Base-by-base conservation (phyloP, 2,329 filamentous ascomycete species). In the Claviceps sp. region DNA sequence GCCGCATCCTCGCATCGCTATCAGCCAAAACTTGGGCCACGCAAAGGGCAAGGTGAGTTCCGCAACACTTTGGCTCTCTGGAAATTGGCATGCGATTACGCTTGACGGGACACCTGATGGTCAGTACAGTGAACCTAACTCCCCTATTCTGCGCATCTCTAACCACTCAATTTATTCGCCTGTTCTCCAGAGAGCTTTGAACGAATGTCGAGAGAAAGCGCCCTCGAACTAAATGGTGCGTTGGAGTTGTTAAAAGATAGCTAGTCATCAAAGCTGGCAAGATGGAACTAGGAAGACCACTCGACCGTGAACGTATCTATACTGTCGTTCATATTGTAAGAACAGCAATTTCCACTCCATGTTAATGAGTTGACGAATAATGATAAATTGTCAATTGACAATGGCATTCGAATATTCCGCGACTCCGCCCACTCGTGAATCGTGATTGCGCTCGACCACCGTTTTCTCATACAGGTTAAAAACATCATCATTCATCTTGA, bases 1-100 rank as follows among this genome's bases (percentile, higher is more conserved):
- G 30, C 46, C 53, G 14, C 30, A 56, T 49, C 56, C 56, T 50
- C 55, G 54, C 18, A 54, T 58, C 18, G 48, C 54, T 8, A 54
- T 58, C 13, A 11, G 6, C 47, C 53, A 50, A 54, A 53, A 55
- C 16, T 18, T 58, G 46, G 52, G 49, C 38, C 48, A 42, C 8
- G 8, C 18, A 3, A 8, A 42, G n/a, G 9, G 40, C 16, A 20
- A 42, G n/a, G n/a, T 45, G 13, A 59, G 57, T 30, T 48, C 54
- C 13, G 54, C 54, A 3, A 59, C 56, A 30, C 54, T 59, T 37
- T 59, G 57, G 57, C 54, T 59, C 4, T 58, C 57, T 14, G 56
- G 56, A 16, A 59, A 59, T 26, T 59, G 57, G 56, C 51, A 59
- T 40, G 57, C 57, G 6, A 54, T 58, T 5, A 59, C 57, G 34